phyloP scores from a whole-genome alignment of 768 basidiomycete genomes.

The Tricholoma saponaceum region DNA sequence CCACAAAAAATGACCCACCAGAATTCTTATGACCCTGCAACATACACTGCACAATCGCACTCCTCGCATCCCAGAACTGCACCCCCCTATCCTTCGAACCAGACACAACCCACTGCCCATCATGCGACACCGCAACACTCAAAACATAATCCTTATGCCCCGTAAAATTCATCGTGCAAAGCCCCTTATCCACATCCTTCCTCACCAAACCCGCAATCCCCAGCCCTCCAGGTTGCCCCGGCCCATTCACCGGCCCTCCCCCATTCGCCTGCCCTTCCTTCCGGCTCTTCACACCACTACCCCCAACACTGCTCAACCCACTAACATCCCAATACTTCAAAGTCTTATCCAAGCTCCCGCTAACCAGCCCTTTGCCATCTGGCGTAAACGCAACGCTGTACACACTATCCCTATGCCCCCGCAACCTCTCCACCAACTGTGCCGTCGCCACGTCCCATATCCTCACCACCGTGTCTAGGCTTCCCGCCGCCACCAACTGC shows the following conservation, averaged over 20 bases:
- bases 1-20: constrained; percentile 28
- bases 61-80: constrained; percentile 86
- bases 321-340: constrained; percentile 86
- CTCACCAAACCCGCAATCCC: constrained; percentile 24
- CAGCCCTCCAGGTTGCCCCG: constrained; percentile 10
- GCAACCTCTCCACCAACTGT: constrained; percentile 64
- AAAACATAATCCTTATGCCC: constrained; percentile 81
- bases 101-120: constrained; percentile 92
- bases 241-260: constrained; percentile 29
- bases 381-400: constrained; percentile 92
- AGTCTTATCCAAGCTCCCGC: constrained; percentile 88
- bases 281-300: constrained; percentile 33
- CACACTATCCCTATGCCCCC: constrained; percentile 81
- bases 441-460: constrained; percentile 77
- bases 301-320: constrained; percentile 55
- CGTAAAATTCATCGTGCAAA: constrained; percentile 79
- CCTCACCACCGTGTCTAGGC: constrained; percentile 71
- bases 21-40: constrained; percentile 71
- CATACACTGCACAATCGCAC: constrained; percentile 83
- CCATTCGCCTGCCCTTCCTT: constrained; percentile 41
- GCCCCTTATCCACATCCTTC: constrained; percentile 54
- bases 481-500: constrained; percentile 59
- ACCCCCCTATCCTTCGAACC: constrained; percentile 95
- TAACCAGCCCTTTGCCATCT: constrained; percentile 86
- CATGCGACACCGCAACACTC: constrained; percentile 76